phyloP scores from a whole-genome alignment of 2,329 filamentous ascomycete species.

The Phoma sp. region DNA sequence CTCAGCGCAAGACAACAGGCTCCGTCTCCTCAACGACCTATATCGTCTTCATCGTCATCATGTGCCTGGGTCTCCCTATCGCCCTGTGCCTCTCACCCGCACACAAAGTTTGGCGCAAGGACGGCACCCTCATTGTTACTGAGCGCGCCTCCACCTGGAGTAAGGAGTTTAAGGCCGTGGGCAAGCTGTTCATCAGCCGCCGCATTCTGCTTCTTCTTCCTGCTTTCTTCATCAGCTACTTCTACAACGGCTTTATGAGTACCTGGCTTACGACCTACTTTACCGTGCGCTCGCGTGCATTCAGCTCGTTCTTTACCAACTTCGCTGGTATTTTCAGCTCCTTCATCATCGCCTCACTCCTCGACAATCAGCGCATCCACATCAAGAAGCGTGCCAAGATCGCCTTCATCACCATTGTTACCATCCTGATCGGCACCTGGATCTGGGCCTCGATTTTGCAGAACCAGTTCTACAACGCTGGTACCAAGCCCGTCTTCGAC shows the following conservation, averaged over 20 bases:
- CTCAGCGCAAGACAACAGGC: constrained; percentile 45
- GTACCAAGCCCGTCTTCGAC: constrained; percentile 36
- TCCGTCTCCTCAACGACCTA: constrained; percentile 51
- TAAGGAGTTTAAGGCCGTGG: constrained; percentile 40
- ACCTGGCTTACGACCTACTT: constrained; percentile 46
- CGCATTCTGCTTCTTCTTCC: constrained; percentile 42
- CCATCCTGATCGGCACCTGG: constrained; percentile 42
- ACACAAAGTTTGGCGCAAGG: constrained; percentile 52
- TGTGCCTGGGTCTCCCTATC: constrained; percentile 53
- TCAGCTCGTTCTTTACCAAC: constrained; percentile 47
- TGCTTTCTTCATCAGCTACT: constrained; percentile 48
- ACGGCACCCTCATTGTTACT: constrained; percentile 46
- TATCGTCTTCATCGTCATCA: constrained; percentile 56
- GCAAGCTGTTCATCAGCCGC: constrained; percentile 38
- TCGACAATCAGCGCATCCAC: constrained; percentile 42
- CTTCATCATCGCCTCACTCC: constrained; percentile 42
- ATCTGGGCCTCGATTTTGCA: constrained; percentile 45
- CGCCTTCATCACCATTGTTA: constrained; percentile 38
- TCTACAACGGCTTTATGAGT: constrained; percentile 47
- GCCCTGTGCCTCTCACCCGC: constrained; percentile 54
- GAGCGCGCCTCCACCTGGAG: constrained; percentile 31
- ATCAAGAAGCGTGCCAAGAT: constrained; percentile 43
- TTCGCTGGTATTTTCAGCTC: constrained; percentile 46
- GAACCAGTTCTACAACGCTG: constrained; percentile 39
- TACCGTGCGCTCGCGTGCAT: constrained; percentile 43